A percentile compares a stretch with the other conserved stretches of the same genome.
Evolutionary conservation across 2,329 filamentous ascomycete species (phyloP).

Genomic region (Myriosclerotinia duriaeana): DNA sequence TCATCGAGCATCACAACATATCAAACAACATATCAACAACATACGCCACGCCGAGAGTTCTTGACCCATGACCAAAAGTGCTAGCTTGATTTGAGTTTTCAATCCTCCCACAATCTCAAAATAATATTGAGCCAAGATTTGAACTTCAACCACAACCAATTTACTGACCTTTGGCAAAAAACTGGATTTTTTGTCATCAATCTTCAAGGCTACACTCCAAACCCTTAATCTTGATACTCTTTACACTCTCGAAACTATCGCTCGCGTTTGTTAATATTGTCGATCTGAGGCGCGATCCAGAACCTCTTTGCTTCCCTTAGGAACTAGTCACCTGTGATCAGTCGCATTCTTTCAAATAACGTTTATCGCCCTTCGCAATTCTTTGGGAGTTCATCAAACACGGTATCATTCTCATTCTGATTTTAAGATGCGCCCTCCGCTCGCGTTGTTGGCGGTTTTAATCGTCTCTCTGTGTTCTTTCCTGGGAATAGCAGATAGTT

Average conservation of each 20-base stretch:
- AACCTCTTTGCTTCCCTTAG: neutral
- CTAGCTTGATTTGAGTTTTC: constrained; percentile 5
- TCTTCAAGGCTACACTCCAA: neutral
- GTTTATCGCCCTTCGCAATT: neutral
- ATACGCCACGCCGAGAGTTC: neutral
- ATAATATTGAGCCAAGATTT: neutral
- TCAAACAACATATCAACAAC: too few relatives aligned
- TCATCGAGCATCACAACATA: neutral
- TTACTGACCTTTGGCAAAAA: neutral
- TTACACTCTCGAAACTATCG: neutral
- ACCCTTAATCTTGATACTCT: neutral
- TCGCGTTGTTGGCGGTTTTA: neutral
- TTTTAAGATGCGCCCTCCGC: neutral
- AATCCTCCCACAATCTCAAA: constrained; percentile 1
- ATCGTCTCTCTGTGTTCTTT: neutral
- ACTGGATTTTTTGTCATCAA: neutral
- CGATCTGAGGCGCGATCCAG: neutral
- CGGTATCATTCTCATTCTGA: neutral
- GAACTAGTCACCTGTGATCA: neutral
- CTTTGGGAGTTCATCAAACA: neutral
- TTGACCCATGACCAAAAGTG: neutral
- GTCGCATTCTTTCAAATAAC: neutral
- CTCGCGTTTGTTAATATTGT: neutral
- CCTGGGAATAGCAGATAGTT: neutral
- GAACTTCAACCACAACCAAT: neutral